These are phyloP conservation scores for Dioscorea cayenensis DNA, from an alignment of 116 monocot genomes.

Conservation along the genomic window DNA sequence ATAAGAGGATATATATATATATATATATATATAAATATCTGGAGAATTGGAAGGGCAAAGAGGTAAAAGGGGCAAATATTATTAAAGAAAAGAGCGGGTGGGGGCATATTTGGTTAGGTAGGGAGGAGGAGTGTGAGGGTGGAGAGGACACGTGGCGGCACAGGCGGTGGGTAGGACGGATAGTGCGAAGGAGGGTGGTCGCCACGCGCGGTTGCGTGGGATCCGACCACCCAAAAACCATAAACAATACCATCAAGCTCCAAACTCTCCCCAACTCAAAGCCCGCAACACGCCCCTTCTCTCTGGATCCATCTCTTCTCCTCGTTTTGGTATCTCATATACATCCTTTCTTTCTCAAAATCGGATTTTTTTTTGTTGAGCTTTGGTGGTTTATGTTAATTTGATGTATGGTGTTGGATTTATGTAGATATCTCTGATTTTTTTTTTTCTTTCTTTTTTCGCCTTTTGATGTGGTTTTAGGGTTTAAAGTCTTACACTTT, in stretches of 20 bases:
- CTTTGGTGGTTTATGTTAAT: neutral
- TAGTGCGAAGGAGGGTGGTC: constrained; percentile 9
- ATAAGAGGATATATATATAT: too few relatives aligned
- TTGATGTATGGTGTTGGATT: neutral
- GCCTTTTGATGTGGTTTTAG: neutral
- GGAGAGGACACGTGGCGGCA: constrained; percentile 8
- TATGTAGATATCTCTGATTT: neutral
- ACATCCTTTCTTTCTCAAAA: neutral
- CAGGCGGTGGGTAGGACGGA: neutral
- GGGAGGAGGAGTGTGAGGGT: neutral
- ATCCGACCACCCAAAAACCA: neutral
- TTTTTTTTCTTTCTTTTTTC: neutral
- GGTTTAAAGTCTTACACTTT: too few relatives aligned
- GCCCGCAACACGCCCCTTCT: neutral
- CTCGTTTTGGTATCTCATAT: neutral
- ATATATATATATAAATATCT: neutral
- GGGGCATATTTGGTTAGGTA: neutral
- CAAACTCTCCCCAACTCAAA: neutral
- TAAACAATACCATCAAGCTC: neutral
- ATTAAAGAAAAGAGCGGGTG: neutral
- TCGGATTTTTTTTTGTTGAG: neutral
- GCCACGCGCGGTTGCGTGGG: constrained; percentile 30
- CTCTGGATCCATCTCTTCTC: neutral
- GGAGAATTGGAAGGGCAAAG: neutral
- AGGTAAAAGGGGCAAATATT: neutral